Evolutionary conservation across 345 rosid species (phyloP).

Genomic region (Populus euphratica): DNA sequence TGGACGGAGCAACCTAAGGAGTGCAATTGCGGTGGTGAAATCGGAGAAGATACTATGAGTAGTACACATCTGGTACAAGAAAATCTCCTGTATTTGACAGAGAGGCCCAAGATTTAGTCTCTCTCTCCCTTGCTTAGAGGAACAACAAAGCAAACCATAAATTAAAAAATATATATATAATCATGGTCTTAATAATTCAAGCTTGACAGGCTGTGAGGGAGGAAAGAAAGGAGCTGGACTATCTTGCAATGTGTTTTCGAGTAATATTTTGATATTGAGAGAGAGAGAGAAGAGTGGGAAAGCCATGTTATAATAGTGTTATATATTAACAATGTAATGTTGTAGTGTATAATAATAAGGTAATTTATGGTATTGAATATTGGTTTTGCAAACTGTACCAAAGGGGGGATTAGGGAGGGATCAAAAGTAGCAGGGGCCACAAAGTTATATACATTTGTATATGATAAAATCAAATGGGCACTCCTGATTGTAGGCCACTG

Average conservation of each 20-base stretch:
- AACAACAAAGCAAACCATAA: conserved; percentile 38
- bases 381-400: conserved; percentile 18
- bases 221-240: conserved; percentile 30
- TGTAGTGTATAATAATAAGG: background rate
- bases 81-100: conserved; percentile 21
- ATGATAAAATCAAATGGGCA: conserved; percentile 19
- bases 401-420: conserved; percentile 21
- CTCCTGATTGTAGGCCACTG: conserved; percentile 23
- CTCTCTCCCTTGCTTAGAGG: conserved; percentile 30
- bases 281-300: conserved; percentile 13
- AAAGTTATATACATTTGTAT: background rate
- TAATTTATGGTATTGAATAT: conserved; percentile 6
- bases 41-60: conserved; percentile 1
- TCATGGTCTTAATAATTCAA: conserved; percentile 44
- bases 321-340: background rate
- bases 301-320: background rate
- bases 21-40: background rate
- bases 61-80: conserved; percentile 6
- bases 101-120: conserved; percentile 13
- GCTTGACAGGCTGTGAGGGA: conserved; percentile 80
- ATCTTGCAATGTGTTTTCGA: conserved; percentile 15
- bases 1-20: conserved; percentile 38
- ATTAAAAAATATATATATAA: conserved; percentile 15
- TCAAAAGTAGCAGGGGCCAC: conserved; percentile 10
- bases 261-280: conserved; percentile 15